Conservation (phyloP, 73 alveolate species). For the Paramecium sonneborni region DNA sequence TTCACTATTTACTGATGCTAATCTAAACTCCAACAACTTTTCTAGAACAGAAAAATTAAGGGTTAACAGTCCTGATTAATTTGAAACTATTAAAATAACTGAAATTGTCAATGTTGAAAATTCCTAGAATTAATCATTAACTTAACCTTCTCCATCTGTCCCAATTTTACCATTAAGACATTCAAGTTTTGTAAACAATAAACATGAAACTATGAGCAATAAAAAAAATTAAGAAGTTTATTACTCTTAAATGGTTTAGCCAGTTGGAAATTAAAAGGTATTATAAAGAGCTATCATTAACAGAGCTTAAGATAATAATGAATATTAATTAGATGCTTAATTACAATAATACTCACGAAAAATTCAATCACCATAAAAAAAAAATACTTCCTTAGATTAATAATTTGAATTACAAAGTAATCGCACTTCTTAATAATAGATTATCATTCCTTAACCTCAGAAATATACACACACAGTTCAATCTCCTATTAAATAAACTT, state of each 20-base stretch:
- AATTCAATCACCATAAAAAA: not conserved
- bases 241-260: not conserved
- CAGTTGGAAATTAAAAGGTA: not conserved
- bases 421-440: not conserved
- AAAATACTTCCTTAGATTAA: not conserved
- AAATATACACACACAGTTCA: not conserved
- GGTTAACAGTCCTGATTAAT: conserved; percentile 3
- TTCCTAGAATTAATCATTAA: not conserved
- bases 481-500: not conserved
- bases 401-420: not conserved
- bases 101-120: not conserved
- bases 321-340: not conserved
- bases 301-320: not conserved
- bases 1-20: not conserved
- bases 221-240: not conserved
- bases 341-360: not conserved
- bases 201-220: not conserved
- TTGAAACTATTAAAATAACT: not conserved
- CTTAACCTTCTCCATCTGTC: not conserved
- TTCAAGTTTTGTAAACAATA: not conserved
- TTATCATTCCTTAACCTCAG: not conserved
- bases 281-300: not conserved
- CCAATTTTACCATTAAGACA: not conserved
- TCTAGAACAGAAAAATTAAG: not conserved
- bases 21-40: not conserved